phyloP scores from a whole-genome alignment of 2,329 filamentous ascomycete genomes.

The Hypoxylon sp. region DNA sequence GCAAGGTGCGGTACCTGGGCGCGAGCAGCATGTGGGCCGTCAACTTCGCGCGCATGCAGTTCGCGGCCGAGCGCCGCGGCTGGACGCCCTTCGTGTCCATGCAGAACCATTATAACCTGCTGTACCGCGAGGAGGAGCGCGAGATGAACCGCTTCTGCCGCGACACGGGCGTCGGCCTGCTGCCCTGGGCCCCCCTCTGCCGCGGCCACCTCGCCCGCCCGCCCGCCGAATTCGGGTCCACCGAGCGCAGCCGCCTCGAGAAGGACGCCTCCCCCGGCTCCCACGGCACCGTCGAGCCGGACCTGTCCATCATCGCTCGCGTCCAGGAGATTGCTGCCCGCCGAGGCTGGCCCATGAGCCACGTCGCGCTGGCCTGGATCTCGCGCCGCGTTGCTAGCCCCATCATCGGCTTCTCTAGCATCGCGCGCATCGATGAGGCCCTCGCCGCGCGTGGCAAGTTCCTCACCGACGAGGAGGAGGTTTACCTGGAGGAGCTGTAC shows the following conservation, averaged over 20 bases:
- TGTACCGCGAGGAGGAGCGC: slow-evolving; percentile 69
- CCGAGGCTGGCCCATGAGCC: slow-evolving; percentile 66
- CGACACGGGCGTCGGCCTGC: slow-evolving; percentile 51
- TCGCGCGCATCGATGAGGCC: slow-evolving; percentile 68
- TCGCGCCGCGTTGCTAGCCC: slow-evolving; percentile 61
- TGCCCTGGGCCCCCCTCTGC: slow-evolving; percentile 53
- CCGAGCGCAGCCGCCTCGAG: slow-evolving; percentile 48
- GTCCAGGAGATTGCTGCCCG: slow-evolving; percentile 67
- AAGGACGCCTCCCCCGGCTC: slow-evolving; percentile 46
- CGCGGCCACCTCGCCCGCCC: slow-evolving; percentile 49
- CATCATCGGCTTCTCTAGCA: slow-evolving; percentile 68
- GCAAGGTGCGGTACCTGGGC: slow-evolving; percentile 65
- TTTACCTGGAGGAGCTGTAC: slow-evolving; percentile 70
- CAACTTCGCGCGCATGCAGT: slow-evolving; percentile 63
- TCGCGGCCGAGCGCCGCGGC: slow-evolving; percentile 53
- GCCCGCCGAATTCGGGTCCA: slow-evolving; percentile 43
- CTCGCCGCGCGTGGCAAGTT: slow-evolving; percentile 55
- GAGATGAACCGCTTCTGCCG: slow-evolving; percentile 55
- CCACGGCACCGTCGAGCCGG: slow-evolving; percentile 46
- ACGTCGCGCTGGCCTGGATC: slow-evolving; percentile 71
- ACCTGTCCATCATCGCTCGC: slow-evolving; percentile 55
- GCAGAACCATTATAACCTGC: slow-evolving; percentile 67
- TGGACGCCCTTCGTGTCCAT: slow-evolving; percentile 70
- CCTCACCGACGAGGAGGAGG: slow-evolving; percentile 65
- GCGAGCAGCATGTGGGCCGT: slow-evolving; percentile 58